These are phyloP conservation scores for Artemisia argyi DNA, from an alignment of 129 eudicot genomes.

Conservation along the genomic window DNA sequence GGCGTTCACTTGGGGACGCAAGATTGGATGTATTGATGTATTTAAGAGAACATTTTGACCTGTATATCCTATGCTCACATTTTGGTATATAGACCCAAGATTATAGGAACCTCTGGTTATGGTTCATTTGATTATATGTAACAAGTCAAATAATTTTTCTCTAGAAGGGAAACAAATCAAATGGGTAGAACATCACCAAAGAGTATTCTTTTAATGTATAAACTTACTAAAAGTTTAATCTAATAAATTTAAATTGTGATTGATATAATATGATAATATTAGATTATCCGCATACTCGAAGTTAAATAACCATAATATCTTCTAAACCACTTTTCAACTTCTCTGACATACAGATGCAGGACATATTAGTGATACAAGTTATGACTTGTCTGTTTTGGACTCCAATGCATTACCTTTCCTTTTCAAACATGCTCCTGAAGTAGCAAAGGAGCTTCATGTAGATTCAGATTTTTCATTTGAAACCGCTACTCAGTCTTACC, in stretches of 20 bases:
- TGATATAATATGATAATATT: neutral
- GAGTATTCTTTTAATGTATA: no score
- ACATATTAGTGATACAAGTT: constrained; percentile 57
- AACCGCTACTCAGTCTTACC: constrained; percentile 43
- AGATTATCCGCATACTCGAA: neutral
- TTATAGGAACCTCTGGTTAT: no score
- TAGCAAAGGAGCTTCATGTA: constrained; percentile 56
- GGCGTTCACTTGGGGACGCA: neutral
- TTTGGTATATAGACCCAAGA: no score
- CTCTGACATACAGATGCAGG: constrained; percentile 52
- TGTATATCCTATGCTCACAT: constrained; percentile 1
- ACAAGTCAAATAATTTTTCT: no score
- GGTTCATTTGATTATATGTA: no score
- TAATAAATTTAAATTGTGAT: no score
- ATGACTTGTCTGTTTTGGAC: constrained; percentile 79
- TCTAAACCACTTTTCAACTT: constrained; percentile 8
- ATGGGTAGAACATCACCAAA: no score
- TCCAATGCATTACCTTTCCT: constrained; percentile 80
- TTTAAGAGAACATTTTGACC: neutral
- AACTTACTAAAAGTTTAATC: no score
- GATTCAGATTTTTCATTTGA: constrained; percentile 55
- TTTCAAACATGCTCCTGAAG: constrained; percentile 86
- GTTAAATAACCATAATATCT: neutral
- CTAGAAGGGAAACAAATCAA: no score
- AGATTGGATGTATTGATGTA: neutral